Base-by-base conservation (phyloP, 495 filamentous ascomycete genomes). In the Gamarada debralockiae region DNA sequence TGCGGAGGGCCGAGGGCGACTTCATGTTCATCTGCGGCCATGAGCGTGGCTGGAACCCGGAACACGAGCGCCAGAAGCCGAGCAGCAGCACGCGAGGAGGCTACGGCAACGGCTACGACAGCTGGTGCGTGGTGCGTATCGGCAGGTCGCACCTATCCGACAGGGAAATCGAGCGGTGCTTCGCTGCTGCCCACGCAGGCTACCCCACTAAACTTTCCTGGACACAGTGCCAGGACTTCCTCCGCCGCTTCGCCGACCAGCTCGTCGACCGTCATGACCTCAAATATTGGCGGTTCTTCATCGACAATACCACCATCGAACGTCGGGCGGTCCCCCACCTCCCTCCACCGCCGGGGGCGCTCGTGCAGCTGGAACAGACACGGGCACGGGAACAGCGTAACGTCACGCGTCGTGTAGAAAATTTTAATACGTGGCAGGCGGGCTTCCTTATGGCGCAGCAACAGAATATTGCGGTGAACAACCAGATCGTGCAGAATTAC, bases 191-290 rank as follows among this genome's bases (percentile, higher is more conserved):
- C 38, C 38, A 17, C 38, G 38, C 38, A 41, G 10, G 9, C 38
- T 41, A 41, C 38, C 38, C 38, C 9, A 9, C 38, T 41, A 9
- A 17, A 41, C 38, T 41, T 6, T 41, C 38, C 15, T 41, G 38
- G 38, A 17, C 38, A 18, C 38, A 41, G 38, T 41, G 38, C 38
- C 38, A 41, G 38, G 38, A 41, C 38, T 41, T 41, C 38, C 38
- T 41, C 10, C 38, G 38, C 38, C 38, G 38, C 38, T 41, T 41
- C 38, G 38, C 38, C 38, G 10, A 41, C 38, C 38, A 41, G 38
- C 38, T 41, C 38, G 15, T 41, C 38, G 38, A 41, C 9, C 12
- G 15, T 41, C 38, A 17, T 41, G 38, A 41, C 38, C 38, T 6
- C 38, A 17, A 41, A 18, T 41, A 41, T 41, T 41, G 38, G 38